These are phyloP conservation scores for Xerocomus potaroensis DNA, from an alignment of 768 basidiomycete species.

Conservation along the genomic window DNA sequence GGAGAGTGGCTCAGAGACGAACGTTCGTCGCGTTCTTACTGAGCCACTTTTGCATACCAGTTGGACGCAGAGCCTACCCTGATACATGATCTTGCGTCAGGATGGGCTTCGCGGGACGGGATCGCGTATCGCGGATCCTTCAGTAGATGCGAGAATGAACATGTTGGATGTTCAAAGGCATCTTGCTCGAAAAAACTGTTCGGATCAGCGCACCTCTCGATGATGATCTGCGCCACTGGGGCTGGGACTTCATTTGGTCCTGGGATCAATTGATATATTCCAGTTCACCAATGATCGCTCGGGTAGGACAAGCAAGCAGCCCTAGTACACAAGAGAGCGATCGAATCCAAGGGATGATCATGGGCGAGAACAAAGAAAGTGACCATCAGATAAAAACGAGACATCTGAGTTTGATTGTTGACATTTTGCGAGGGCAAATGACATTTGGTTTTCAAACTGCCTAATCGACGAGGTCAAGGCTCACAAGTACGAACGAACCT, in stretches of 20 bases:
- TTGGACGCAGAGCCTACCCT: conserved; percentile 9
- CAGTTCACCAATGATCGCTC: neutral
- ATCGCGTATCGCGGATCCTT: neutral
- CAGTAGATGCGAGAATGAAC: conserved; percentile 6
- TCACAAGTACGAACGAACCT: too few relatives aligned
- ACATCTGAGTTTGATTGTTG: neutral
- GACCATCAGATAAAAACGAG: neutral
- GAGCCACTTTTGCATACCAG: too few relatives aligned
- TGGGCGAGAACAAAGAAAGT: too few relatives aligned
- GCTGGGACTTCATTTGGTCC: too few relatives aligned
- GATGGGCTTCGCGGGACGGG: conserved; percentile 17
- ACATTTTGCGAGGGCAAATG: too few relatives aligned
- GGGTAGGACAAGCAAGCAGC: neutral
- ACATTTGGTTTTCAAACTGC: too few relatives aligned
- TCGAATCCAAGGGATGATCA: too few relatives aligned
- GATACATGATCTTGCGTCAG: conserved; percentile 8
- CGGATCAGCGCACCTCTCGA: neutral
- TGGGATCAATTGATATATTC: neutral
- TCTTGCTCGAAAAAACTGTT: neutral
- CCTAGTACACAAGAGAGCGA: too few relatives aligned
- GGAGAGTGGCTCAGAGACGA: too few relatives aligned
- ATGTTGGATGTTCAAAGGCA: conserved; percentile 1
- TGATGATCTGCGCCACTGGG: neutral
- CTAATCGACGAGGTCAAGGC: too few relatives aligned
- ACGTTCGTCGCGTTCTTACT: too few relatives aligned